Evolutionary conservation across 345 rosid species (phyloP), one percentile per base, ranked within the genome.

Genomic region (Clausena lansium): DNA sequence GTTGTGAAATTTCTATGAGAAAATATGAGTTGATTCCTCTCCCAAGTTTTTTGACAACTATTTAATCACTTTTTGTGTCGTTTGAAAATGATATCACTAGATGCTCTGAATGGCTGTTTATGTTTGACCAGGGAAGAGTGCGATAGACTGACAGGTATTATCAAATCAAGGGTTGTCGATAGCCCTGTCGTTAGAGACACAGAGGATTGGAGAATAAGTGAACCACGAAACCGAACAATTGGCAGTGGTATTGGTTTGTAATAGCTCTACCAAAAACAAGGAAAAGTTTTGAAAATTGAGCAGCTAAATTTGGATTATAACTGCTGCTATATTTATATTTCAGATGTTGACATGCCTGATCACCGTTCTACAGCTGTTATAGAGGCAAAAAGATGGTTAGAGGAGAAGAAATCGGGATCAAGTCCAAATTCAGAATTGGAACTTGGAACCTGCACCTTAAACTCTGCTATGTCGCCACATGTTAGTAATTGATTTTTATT

Each of bases 371-470:
- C 84, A 79, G 92, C 91, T 84, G 86, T 91, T 70, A 77, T 66
- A 78, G 97, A 94, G 89, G 97, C 98, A 60, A 92, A 86, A 76
- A 92, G 86, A 75, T 93, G 97, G 97, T 78, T 91, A 25, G 88
- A 89, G 83, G 89, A 87, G 86, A 93, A 93, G 88, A 95, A 89
- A 86, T 85, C 73, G 11, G 89, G 88, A 41, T 89, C 93, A 76
- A 85, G 57, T 79, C 83, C 87, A 54, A 91, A 86, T 82, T 75
- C 90, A 74, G 89, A 83, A 28, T 78, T 84, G 81, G 87, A 88
- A 63, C 77, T 39, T 71, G 88, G 84, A 75, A 79, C 70, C 60
- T 81, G 76, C 77, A 77, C 76, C 60, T 63, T 84, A 77, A 82
- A 82, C 83, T 70, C 87, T 76, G 80, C 65, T 22, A 67, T 67